Percentiles rank a stretch among this genome's conserved stretches.
Conservation (phyloP, 192 early-diverging fungal genomes). For the Coemansia sp. region DNA sequence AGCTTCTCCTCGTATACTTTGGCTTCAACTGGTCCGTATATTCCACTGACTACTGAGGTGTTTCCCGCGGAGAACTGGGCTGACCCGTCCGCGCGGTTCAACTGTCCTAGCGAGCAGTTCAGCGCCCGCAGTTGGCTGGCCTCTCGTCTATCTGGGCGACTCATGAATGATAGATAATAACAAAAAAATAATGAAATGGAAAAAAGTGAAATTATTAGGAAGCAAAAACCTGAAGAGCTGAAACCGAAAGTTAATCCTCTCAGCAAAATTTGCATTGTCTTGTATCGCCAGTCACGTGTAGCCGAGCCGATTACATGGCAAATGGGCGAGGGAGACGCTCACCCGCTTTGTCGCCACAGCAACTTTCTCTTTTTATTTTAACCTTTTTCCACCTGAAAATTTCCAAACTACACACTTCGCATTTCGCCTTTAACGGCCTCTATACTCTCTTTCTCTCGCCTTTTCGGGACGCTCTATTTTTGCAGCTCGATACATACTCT, state of each 20-base stretch:
- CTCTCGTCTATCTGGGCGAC: constrained; percentile 60
- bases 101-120: constrained; percentile 65
- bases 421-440: not conserved
- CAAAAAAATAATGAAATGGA: not conserved
- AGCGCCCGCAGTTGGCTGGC: constrained; percentile 72
- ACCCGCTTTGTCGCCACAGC: not conserved
- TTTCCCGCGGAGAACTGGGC: constrained; percentile 80
- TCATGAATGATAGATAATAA: constrained; percentile 14
- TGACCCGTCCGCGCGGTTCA: constrained; percentile 83
- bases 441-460: not conserved
- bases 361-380: not conserved
- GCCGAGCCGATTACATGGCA: not conserved
- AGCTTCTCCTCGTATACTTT: constrained; percentile 85
- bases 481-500: not conserved
- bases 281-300: not conserved
- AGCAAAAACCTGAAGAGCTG: not conserved
- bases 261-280: not conserved
- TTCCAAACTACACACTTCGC: not conserved
- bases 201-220: not conserved
- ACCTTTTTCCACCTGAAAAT: not conserved
- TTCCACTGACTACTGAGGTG: constrained; percentile 73
- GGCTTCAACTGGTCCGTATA: constrained; percentile 89
- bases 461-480: not conserved
- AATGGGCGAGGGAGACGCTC: not conserved
- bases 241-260: no score